These are phyloP conservation scores for Penicillium bialowiezense DNA, from an alignment of 495 filamentous ascomycete genomes.

Conservation along the genomic window DNA sequence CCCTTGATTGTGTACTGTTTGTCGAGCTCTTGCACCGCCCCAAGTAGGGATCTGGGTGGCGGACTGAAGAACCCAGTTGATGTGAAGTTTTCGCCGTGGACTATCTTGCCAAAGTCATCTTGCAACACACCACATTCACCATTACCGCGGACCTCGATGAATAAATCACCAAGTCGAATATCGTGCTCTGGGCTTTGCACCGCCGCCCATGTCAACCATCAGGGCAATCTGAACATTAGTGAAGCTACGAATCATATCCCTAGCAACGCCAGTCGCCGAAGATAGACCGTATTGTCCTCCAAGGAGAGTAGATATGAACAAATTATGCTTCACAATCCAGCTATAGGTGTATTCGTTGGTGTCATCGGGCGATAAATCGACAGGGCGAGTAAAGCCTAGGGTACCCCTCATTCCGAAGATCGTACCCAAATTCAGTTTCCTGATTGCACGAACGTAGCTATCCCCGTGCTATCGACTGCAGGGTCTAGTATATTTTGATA, in stretches of 20 bases:
- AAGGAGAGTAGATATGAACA: conserved; percentile 30
- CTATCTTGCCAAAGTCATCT: conserved; percentile 34
- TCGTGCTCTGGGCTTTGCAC: conserved; percentile 24
- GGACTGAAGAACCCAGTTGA: conserved; percentile 31
- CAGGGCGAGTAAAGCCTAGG: background rate
- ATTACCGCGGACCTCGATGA: conserved; percentile 30
- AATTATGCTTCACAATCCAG: conserved; percentile 30
- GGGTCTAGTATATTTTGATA: background rate
- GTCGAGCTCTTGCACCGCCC: conserved; percentile 15
- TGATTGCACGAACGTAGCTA: background rate
- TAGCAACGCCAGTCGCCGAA: conserved; percentile 8
- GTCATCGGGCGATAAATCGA: conserved; percentile 16
- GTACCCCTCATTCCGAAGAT: background rate
- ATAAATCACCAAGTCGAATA: conserved; percentile 35
- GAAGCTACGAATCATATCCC: conserved; percentile 34
- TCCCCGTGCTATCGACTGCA: background rate
- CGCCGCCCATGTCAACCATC: conserved; percentile 30
- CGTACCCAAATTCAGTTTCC: background rate
- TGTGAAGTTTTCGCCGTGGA: conserved; percentile 15
- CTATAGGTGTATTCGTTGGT: conserved; percentile 37
- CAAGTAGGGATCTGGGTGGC: conserved; percentile 22
- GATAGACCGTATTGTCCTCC: conserved; percentile 13
- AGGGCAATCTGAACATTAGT: conserved; percentile 29
- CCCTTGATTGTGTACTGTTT: conserved; percentile 13
- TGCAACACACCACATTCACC: conserved; percentile 33